Percentiles rank a stretch among this genome's conserved stretches.
These are phyloP conservation scores for Dendrostoma leiphaemia DNA, from an alignment of 2,329 filamentous ascomycete species.

Conservation along the genomic window DNA sequence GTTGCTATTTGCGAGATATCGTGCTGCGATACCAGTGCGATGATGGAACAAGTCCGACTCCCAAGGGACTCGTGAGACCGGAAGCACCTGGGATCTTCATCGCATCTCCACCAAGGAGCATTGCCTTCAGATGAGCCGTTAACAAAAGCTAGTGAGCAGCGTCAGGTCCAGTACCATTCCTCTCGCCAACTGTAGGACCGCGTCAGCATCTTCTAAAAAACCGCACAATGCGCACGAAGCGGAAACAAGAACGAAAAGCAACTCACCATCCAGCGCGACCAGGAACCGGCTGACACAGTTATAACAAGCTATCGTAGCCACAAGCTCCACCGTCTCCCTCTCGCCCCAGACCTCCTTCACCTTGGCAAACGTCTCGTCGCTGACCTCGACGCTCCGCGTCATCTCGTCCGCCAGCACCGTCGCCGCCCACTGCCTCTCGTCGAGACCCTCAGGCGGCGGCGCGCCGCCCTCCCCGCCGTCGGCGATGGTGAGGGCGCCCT, in stretches of 20 bases:
- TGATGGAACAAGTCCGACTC: too few species aligned
- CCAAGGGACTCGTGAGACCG: too few species aligned
- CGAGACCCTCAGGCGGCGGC: slow-evolving; percentile 34
- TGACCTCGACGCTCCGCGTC: slow-evolving; percentile 70
- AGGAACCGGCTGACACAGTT: slow-evolving; percentile 84
- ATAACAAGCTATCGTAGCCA: slow-evolving; percentile 73
- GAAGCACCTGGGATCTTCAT: too few species aligned
- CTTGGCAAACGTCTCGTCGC: slow-evolving; percentile 64
- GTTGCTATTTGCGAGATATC: too few species aligned
- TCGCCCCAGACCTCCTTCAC: slow-evolving; percentile 64
- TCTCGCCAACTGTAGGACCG: slow-evolving; percentile 51
- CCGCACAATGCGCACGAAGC: neutral
- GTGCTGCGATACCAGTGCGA: too few species aligned
- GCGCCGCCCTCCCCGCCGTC: slow-evolving; percentile 30
- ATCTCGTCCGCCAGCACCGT: slow-evolving; percentile 78
- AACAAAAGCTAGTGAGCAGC: slow-evolving; percentile 24
- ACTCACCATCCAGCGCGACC: slow-evolving; percentile 74
- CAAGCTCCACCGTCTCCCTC: slow-evolving; percentile 64
- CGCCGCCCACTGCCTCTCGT: slow-evolving; percentile 64
- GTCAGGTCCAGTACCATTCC: slow-evolving; percentile 51
- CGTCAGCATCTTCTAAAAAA: slow-evolving; percentile 24
- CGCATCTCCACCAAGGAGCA: slow-evolving; percentile 5
- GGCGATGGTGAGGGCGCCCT: slow-evolving; percentile 25
- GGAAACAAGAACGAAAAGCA: neutral
- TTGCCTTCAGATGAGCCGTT: slow-evolving; percentile 23